Percentiles rank a stretch among this genome's conserved stretches.
These are phyloP conservation scores for Cladobotryum protrusum DNA, from an alignment of 2,329 filamentous ascomycete species.

Conservation along the genomic window DNA sequence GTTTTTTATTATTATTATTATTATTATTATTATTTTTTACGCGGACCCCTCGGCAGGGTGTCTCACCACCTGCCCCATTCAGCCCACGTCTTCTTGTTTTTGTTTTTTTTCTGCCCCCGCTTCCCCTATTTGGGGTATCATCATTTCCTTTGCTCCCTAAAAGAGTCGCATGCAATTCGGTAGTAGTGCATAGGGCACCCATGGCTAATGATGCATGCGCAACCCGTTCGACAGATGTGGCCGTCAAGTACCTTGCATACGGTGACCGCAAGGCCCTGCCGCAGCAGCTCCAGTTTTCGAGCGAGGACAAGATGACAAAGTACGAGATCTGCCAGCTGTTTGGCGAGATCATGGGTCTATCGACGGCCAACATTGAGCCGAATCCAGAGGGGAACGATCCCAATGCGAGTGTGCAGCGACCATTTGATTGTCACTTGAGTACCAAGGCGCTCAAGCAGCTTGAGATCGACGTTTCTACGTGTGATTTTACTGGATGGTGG, in stretches of 20 bases:
- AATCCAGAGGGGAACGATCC: constrained; percentile 68
- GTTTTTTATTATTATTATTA: neutral
- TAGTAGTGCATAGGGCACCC: neutral
- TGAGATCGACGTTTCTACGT: constrained; percentile 66
- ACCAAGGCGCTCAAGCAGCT: constrained; percentile 66
- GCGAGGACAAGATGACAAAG: constrained; percentile 81
- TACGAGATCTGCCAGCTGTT: constrained; percentile 79
- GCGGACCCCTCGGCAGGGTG: too few relatives aligned
- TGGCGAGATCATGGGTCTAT: constrained; percentile 71
- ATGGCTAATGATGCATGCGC: neutral
- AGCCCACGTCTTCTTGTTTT: too few relatives aligned
- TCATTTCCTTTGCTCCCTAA: neutral
- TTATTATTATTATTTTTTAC: too few relatives aligned
- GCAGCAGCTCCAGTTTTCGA: constrained; percentile 72
- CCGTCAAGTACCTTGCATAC: constrained; percentile 57
- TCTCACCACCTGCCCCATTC: too few relatives aligned
- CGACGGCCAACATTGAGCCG: constrained; percentile 60
- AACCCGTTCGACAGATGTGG: constrained; percentile 50
- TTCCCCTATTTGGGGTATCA: neutral
- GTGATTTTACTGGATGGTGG: constrained; percentile 81
- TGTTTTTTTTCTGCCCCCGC: neutral
- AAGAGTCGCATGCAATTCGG: too few relatives aligned
- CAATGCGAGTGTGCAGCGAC: constrained; percentile 65
- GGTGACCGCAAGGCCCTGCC: constrained; percentile 53
- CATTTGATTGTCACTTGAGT: constrained; percentile 83